These are phyloP conservation scores for Chrysanthemum lavandulifolium DNA, from an alignment of 129 eudicot genomes.

Conservation along the genomic window DNA sequence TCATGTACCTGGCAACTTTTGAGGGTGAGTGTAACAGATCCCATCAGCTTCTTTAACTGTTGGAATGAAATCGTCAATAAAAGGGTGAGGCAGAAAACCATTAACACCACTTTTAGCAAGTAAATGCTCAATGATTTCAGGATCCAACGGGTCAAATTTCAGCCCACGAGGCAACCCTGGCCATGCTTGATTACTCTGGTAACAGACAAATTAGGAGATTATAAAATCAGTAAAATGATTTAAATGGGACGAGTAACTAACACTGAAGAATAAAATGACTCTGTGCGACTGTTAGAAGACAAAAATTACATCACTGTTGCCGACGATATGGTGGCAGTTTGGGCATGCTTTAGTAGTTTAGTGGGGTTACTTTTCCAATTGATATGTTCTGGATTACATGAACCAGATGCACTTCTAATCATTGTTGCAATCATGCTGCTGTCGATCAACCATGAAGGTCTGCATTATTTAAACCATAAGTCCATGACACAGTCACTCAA, in stretches of 20 bases:
- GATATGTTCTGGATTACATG: constrained; percentile 49
- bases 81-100: constrained; percentile 68
- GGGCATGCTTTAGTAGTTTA: constrained; percentile 82
- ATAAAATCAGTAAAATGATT: not conserved
- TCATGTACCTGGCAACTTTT: constrained; percentile 70
- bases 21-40: constrained; percentile 92
- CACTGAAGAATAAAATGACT: not conserved
- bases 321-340: constrained; percentile 64
- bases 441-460: constrained; percentile 93
- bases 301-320: constrained; percentile 76
- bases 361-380: constrained; percentile 91
- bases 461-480: constrained; percentile 41
- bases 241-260: not conserved
- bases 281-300: constrained; percentile 4
- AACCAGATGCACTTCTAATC: constrained; percentile 49
- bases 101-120: constrained; percentile 66
- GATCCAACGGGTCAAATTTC: constrained; percentile 93
- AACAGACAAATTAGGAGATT: not conserved
- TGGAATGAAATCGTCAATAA: constrained; percentile 77
- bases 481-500: not conserved
- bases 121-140: constrained; percentile 84
- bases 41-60: constrained; percentile 87
- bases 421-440: constrained; percentile 77
- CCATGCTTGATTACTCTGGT: constrained; percentile 79
- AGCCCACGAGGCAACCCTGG: constrained; percentile 96